Conservation (phyloP, 2,329 filamentous ascomycete species). For the Ophiostoma australiae region DNA sequence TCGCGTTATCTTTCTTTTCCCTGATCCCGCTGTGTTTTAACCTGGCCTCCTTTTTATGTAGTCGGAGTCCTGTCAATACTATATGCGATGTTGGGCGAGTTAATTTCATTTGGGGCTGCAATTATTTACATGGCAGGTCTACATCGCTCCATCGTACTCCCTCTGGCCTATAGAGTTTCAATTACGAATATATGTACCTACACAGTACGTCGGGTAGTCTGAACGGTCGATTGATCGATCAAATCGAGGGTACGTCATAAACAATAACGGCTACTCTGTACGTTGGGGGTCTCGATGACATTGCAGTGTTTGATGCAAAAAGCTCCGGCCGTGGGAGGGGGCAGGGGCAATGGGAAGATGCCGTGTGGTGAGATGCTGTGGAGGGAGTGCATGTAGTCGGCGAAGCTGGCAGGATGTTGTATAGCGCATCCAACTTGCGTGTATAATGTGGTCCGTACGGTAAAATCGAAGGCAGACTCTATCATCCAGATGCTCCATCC, state of each 20-base stretch:
- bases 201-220: not conserved
- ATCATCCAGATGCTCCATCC: too few relatives aligned
- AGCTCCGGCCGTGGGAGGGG: not conserved
- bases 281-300: not conserved
- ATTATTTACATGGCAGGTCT: not conserved
- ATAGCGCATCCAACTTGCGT: not conserved
- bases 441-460: not conserved
- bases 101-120: not conserved
- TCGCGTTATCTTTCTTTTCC: not conserved
- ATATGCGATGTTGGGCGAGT: too few relatives aligned
- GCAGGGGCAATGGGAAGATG: not conserved
- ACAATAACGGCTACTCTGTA: not conserved
- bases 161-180: not conserved
- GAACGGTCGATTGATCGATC: not conserved
- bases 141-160: too few relatives aligned
- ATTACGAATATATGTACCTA: not conserved
- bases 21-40: not conserved
- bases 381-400: not conserved
- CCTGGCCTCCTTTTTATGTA: not conserved
- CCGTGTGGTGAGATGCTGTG: not conserved
- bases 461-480: not conserved
- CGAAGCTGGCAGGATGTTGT: not conserved
- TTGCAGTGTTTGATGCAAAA: not conserved
- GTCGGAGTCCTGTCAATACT: too few relatives aligned
- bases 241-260: not conserved